A percentile compares a stretch with the other conserved stretches of the same genome.
Conservation (phyloP, 257 asterid species). For the Thymus quinquecostatus region DNA sequence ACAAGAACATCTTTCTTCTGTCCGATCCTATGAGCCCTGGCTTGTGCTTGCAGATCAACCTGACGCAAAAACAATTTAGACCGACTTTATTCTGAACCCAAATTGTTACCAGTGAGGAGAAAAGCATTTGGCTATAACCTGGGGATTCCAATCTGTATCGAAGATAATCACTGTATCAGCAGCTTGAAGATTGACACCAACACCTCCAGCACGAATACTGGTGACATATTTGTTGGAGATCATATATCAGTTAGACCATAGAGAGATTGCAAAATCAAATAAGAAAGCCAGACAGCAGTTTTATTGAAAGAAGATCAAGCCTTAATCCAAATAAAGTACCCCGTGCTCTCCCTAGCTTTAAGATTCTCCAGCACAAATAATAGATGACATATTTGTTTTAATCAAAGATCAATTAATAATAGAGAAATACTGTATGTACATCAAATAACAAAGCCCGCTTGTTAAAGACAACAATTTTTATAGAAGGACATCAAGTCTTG, state of each 20-base stretch:
- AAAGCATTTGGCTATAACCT: constrained; percentile 50
- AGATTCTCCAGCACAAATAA: constrained; percentile 99
- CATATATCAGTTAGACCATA: constrained; percentile 28
- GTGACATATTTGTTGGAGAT: constrained; percentile 25
- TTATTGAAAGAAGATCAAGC: neutral
- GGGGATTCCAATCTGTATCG: constrained; percentile 99
- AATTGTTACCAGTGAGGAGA: constrained; percentile 27
- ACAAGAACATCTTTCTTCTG: constrained; percentile 99
- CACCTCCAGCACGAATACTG: constrained; percentile 99
- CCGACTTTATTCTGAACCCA: constrained; percentile 13
- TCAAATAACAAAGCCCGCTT: constrained; percentile 12
- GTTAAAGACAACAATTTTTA: neutral
- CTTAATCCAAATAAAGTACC: neutral
- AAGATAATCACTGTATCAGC: constrained; percentile 99
- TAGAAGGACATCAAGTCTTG: neutral
- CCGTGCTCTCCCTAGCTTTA: constrained; percentile 50
- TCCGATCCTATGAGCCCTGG: constrained; percentile 99
- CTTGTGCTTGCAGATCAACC: constrained; percentile 99
- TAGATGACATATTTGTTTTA: constrained; percentile 34
- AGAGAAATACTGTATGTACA: constrained; percentile 1
- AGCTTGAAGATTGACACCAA: constrained; percentile 99
- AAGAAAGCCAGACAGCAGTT: neutral
- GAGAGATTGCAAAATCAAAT: constrained; percentile 15
- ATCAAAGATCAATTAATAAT: constrained; percentile 21
- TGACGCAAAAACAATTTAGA: constrained; percentile 39